Base-by-base conservation (phyloP, 768 basidiomycete species). In the Lactarius vividus region DNA sequence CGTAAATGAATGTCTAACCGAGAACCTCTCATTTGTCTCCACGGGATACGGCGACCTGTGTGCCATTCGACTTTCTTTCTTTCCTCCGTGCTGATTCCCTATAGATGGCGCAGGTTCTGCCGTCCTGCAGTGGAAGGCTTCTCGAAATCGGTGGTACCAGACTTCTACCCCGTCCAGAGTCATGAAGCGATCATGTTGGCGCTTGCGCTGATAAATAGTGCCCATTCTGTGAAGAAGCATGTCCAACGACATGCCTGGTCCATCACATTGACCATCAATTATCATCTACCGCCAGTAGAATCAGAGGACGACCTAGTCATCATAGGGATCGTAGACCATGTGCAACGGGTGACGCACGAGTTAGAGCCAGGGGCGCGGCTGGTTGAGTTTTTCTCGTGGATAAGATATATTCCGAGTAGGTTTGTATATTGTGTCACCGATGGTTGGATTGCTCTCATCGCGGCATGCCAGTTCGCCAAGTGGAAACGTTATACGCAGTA, bases 141-240 rank as follows among this genome's bases (percentile, higher is more conserved):
- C 29, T 16, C 28, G 0, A 55, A 55, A n/a, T 29, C 15, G 18
- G 54, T n/a, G 20, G 29, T 35, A 13, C 46, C 5, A 26, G 46
- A 49, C 46, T 49, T 49, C 13, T 26, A 49, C 4, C 46, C 46
- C 11, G 26, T 49, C 46, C 46, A 49, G 46, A 15, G 5, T 15
- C 46, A 23, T 26, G 46, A 49, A 26, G 46, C 46, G 13, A 49
- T 49, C 23, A 49, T 49, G 11, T 26, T 49, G 5, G 46, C 46
- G 23, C 46, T 49, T 56, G 20, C 16, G 18, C 73, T 76, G 53
- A 73, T 75, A 58, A 64, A 39, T 75, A 79, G 68, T 73, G 73
- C 3, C 70, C 64, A 13, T 57, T 70, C 20, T 72, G 80, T 35
- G 33, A 35, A 37, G 68, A 49, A 26, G 46, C 23, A 49, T 78